Evolutionary conservation across 2,329 filamentous ascomycete species (phyloP).

Genomic region (Alternaria sp.): DNA sequence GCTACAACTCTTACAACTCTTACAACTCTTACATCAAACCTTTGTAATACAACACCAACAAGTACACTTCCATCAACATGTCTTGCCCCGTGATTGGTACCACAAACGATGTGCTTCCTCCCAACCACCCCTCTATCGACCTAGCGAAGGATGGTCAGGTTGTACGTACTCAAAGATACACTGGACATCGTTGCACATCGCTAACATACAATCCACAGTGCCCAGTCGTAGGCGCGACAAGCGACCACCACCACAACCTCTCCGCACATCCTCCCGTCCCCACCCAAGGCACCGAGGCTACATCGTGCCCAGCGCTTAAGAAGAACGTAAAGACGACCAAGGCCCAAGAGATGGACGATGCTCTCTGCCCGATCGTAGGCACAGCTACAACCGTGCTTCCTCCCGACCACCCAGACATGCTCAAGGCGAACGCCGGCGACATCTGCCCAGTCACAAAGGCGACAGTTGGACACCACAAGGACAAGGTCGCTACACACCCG

Average conservation of each 20-base stretch:
- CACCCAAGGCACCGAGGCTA: constrained; percentile 38
- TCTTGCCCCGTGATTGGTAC: constrained; percentile 51
- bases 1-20: not conserved
- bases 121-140: constrained; percentile 52
- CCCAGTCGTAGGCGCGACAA: constrained; percentile 54
- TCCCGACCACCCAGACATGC: constrained; percentile 51
- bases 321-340: constrained; percentile 44
- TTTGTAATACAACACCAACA: not conserved
- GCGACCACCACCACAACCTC: constrained; percentile 53
- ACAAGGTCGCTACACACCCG: constrained; percentile 51
- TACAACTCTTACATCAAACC: not conserved
- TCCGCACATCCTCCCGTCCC: constrained; percentile 51
- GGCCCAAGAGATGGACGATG: constrained; percentile 50
- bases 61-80: constrained; percentile 17
- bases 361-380: constrained; percentile 54
- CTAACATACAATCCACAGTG: constrained; percentile 36
- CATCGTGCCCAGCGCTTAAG: constrained; percentile 52
- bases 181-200: not conserved
- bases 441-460: constrained; percentile 55
- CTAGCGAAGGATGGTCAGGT: constrained; percentile 48
- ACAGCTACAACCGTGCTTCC: constrained; percentile 51
- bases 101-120: constrained; percentile 52
- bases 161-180: constrained; percentile 8
- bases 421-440: constrained; percentile 46
- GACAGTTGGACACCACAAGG: constrained; percentile 51